Evolutionary conservation across 2,329 filamentous ascomycete species (phyloP), one percentile per base, ranked within the genome.

Genomic region (Xylaria sp.): DNA sequence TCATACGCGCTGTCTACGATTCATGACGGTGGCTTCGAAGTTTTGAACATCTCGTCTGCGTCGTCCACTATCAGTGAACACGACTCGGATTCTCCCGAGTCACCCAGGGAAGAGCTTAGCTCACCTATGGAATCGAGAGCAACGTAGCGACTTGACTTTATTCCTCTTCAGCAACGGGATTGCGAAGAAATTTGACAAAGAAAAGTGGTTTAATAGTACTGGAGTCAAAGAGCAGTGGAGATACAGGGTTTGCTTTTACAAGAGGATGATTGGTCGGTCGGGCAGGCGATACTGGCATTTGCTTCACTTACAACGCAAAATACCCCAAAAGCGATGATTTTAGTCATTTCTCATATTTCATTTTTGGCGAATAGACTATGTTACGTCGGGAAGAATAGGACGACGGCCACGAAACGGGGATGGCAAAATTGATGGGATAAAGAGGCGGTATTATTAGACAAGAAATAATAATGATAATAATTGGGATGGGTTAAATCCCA

Each of bases 281-380:
- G 59, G 25, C 32, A 28, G 50, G 50, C 37, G 57, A 48, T 9
- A 10, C 13, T 48, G 20, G 20, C 18, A 44, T 50, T 56, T 41
- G 39, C 46, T 64, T 59, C 10, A 52, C 12, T 57, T 48, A 12
- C 20, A 57, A 61, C 62, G 63, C 63, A 34, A 25, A 66, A 70
- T 70, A 70, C 68, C 69, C 66, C 23, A 41, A 63, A 68, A 63
- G 69, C 63, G 62, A 68, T 70, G 52, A 20, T 25, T 66, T 59
- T 18, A 46, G 18, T 44, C 50, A 34, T 56, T 8, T 9, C 44
- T 54, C 1, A 34, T 3, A 25, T 6, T 50, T 9, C 10, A 23
- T 13, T 34, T 51, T 23, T 56, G 39, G 15, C n/a, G 41, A n/a
- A 48, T 55, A 39, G 18, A 46, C 18, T 52, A 9, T 3, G 37